phyloP scores from a whole-genome alignment of 148 eudicot species.

The Pharnaceum exiguum region DNA sequence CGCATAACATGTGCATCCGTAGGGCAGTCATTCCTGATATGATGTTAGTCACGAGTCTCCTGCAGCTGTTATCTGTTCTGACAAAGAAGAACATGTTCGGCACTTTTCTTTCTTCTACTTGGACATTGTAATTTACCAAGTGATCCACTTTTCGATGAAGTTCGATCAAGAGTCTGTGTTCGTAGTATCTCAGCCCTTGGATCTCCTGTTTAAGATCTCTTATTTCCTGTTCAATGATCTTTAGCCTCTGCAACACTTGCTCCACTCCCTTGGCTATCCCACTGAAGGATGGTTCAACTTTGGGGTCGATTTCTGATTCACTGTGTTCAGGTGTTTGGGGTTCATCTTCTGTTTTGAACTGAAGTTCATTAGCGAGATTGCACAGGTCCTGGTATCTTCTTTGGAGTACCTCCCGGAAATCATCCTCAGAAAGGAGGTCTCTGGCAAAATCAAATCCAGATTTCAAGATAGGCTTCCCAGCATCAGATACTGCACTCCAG shows the following conservation, averaged over 20 bases:
- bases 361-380: constrained; percentile 85
- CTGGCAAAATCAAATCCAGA: constrained; percentile 76
- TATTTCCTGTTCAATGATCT: constrained; percentile 86
- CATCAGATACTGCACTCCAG: constrained; percentile 66
- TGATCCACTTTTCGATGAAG: constrained; percentile 79
- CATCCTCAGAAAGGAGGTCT: constrained; percentile 83
- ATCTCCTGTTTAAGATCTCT: constrained; percentile 90
- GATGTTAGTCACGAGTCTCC: constrained; percentile 68
- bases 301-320: constrained; percentile 25
- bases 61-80: constrained; percentile 71
- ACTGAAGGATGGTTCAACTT: constrained; percentile 62
- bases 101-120: constrained; percentile 83
- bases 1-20: constrained; percentile 84
- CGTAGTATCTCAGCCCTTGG: constrained; percentile 88
- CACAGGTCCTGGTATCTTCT: constrained; percentile 76
- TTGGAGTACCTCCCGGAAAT: constrained; percentile 83
- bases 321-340: constrained; percentile 22
- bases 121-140: constrained; percentile 73
- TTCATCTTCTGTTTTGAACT: constrained; percentile 60
- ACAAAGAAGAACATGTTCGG: constrained; percentile 93
- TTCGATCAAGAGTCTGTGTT: constrained; percentile 77
- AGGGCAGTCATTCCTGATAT: constrained; percentile 85
- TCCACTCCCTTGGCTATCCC: constrained; percentile 98
- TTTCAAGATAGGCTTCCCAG: constrained; percentile 40
- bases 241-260: constrained; percentile 71